These are phyloP conservation scores for Suillus luteus DNA, from an alignment of 768 basidiomycete species.

Conservation along the genomic window DNA sequence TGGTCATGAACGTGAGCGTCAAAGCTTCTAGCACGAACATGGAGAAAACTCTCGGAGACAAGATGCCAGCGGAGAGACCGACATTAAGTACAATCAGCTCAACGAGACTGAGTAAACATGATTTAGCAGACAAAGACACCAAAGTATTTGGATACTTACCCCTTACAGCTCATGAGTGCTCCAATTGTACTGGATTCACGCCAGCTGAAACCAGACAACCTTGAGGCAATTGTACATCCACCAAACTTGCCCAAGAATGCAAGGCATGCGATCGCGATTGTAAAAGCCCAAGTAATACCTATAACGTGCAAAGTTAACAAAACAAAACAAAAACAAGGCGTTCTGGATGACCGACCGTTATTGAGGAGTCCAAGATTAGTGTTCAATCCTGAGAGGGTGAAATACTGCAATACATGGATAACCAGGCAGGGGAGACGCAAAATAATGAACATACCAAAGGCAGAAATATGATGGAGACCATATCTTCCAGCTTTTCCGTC, in stretches of 20 bases:
- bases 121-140: constrained; percentile 8
- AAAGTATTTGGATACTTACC: constrained; percentile 43
- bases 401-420: constrained; percentile 58
- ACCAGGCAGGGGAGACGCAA: not conserved
- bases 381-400: constrained; percentile 86
- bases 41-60: constrained; percentile 78
- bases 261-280: constrained; percentile 71
- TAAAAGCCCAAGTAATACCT: constrained; percentile 89
- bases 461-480: constrained; percentile 87
- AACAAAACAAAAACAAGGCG: not conserved
- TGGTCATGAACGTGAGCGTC: constrained; percentile 83
- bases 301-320: not conserved
- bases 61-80: constrained; percentile 78
- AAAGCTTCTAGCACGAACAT: constrained; percentile 94
- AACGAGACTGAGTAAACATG: constrained; percentile 55
- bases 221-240: constrained; percentile 75
- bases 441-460: constrained; percentile 57
- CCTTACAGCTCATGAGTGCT: constrained; percentile 94
- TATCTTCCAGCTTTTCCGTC: constrained; percentile 97
- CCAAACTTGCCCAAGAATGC: constrained; percentile 91
- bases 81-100: constrained; percentile 97
- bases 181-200: constrained; percentile 86
- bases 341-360: constrained; percentile 47
- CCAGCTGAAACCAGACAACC: constrained; percentile 68
- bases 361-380: constrained; percentile 87